Base-by-base conservation (phyloP, 225 moss, liverwort and hornwort species). In the Antitrichia curtipendula region DNA sequence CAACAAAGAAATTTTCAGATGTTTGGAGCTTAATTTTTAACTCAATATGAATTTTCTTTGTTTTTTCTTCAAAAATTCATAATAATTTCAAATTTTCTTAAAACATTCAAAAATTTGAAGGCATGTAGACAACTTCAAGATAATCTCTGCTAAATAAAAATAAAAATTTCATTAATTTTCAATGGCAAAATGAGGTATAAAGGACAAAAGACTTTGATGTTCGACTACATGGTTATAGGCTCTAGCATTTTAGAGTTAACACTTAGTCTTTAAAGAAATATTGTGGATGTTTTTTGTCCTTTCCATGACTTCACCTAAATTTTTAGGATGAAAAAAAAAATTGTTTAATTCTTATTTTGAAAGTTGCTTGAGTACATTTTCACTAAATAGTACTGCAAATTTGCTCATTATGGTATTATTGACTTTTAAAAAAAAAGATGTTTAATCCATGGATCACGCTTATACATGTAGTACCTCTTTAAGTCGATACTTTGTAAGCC, bases 111-210 rank as follows among this genome's bases (percentile, higher is more conserved):
- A 41, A 3, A 1, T 71, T 43, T 43, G 6, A 28, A 16, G 6
- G 16, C 0, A 0, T 43, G 6, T 28, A 16, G 27, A 71, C 0
- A 1, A 18, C 9, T 16, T 28, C 0, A 0, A 28, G 10, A 11
- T 47, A 19, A 32, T 12, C 7, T 32, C 1, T 32, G 0, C 2
- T 31, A 41, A 70, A 41, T 66, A n/a, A 27, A 27, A 45, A 72
- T 16, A 18, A 28, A 18, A 20, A 49, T 2, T 31, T 5, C 12
- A 7, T 7, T 20, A 1, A 7, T 19, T 31, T 45, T 73, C 31
- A 32, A 74, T 32, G 7, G 32, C 11, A 74, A 74, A 73, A 47
- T 73, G 7, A 12, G 28, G 2, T 18, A 31, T 73, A 1, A 9
- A 29, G 3, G 4, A 11, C 4, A 47, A 2, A 19, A 0, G 4